Conservation (phyloP, 2,329 filamentous ascomycete species). For the Talaromyces albobiverticillius region DNA sequence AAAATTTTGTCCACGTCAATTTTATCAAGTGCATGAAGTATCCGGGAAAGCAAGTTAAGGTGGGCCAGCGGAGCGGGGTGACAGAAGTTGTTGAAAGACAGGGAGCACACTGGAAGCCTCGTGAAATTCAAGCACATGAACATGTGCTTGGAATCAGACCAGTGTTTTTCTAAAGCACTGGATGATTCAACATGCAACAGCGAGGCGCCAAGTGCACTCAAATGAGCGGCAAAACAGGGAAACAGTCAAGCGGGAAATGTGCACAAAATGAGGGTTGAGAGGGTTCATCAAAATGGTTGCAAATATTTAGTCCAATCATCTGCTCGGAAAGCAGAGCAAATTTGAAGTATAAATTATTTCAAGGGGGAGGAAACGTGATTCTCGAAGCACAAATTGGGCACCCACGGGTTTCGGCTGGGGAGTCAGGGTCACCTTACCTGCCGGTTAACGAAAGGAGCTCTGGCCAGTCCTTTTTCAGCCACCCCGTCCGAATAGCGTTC, state of each 20-base stretch:
- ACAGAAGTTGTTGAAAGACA: neutral
- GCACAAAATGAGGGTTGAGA: constrained; percentile 2
- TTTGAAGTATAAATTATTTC: constrained; percentile 2
- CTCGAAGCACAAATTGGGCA: constrained; percentile 4
- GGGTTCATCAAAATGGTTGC: constrained; percentile 4
- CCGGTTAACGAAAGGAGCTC: neutral
- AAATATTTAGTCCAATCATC: constrained; percentile 5
- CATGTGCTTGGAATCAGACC: neutral
- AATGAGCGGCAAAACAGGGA: neutral
- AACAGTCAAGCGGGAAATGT: neutral
- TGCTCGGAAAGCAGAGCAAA: constrained; percentile 3
- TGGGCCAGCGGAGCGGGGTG: constrained; percentile 8
- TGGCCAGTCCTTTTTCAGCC: constrained; percentile 9
- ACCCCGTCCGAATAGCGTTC: constrained; percentile 3
- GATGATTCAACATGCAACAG: neutral
- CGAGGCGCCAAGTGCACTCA: neutral
- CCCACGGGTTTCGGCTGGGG: constrained; percentile 3
- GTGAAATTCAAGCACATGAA: neutral
- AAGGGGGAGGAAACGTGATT: neutral
- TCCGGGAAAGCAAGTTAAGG: constrained; percentile 1
- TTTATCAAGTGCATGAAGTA: neutral
- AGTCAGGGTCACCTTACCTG: constrained; percentile 5
- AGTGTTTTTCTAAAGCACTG: neutral
- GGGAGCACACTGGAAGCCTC: neutral
- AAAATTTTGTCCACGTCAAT: neutral